These are phyloP conservation scores for Populus tomentosa DNA, from an alignment of 441 rosid genomes.

Conservation along the genomic window DNA sequence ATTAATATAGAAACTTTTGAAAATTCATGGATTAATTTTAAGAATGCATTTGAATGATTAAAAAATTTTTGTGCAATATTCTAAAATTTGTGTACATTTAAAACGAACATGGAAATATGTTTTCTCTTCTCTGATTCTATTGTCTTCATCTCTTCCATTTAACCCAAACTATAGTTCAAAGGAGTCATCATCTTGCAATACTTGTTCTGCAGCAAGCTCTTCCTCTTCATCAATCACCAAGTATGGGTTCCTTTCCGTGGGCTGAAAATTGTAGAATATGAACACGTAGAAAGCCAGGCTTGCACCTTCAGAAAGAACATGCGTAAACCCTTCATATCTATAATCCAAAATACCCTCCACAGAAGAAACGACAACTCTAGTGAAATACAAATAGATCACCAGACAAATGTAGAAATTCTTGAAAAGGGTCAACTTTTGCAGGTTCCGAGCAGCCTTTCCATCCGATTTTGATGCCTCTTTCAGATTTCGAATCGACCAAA, in stretches of 20 bases:
- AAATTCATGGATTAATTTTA: too few relatives aligned
- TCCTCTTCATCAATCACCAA: constrained; percentile 43
- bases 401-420: constrained; percentile 49
- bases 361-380: constrained; percentile 41
- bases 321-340: constrained; percentile 38
- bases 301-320: constrained; percentile 39
- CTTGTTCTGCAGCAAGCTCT: constrained; percentile 34
- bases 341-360: constrained; percentile 34
- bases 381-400: constrained; percentile 46
- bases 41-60: too few relatives aligned
- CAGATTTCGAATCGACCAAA: constrained; percentile 50
- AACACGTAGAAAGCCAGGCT: constrained; percentile 48
- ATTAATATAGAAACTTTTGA: too few relatives aligned
- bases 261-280: constrained; percentile 48
- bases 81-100: too few relatives aligned
- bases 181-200: constrained; percentile 36
- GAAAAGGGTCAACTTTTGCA: constrained; percentile 51
- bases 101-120: too few relatives aligned
- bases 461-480: constrained; percentile 48
- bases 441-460: constrained; percentile 48
- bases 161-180: constrained; percentile 26
- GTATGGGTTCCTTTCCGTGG: constrained; percentile 50
- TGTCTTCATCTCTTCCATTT: too few relatives aligned
- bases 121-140: too few relatives aligned
- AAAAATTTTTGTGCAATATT: too few relatives aligned